Conservation (phyloP, 306 rosid genomes). For the Cicer yamashitae region DNA sequence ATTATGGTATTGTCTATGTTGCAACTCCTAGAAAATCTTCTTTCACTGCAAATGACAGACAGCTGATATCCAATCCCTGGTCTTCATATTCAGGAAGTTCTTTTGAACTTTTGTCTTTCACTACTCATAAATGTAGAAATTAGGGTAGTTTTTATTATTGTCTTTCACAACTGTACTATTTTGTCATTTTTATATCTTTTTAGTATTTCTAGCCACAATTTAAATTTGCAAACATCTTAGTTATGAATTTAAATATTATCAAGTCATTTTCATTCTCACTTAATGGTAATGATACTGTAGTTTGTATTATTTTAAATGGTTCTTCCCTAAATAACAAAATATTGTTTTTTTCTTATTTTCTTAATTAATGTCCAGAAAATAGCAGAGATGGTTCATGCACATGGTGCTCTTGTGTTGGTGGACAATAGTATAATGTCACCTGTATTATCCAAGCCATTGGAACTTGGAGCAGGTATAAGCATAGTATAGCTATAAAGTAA, state of each 20-base stretch:
- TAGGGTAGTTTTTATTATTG: background rate
- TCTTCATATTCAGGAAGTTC: slow-evolving; percentile 24
- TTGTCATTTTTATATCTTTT: background rate
- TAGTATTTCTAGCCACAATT: background rate
- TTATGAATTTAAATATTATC: background rate
- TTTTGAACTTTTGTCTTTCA: slow-evolving; percentile 4
- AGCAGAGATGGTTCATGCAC: slow-evolving; percentile 76
- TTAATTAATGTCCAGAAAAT: slow-evolving; percentile 70
- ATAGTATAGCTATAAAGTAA: slow-evolving; percentile 28
- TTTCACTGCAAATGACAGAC: slow-evolving; percentile 18
- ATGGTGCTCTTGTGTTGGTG: slow-evolving; percentile 79
- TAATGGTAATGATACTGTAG: slow-evolving; percentile 4
- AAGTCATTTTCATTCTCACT: slow-evolving; percentile 14
- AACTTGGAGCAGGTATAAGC: slow-evolving; percentile 90
- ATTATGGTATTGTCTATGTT: background rate
- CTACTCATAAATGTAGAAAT: background rate
- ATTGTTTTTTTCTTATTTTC: slow-evolving; percentile 7
- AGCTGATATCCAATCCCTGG: background rate
- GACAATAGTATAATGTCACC: slow-evolving; percentile 98
- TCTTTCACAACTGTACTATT: background rate
- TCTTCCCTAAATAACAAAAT: slow-evolving; percentile 24
- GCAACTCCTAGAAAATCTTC: background rate
- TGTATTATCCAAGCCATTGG: slow-evolving; percentile 82
- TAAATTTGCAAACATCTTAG: background rate
- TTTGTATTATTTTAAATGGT: slow-evolving; percentile 4